Base-by-base conservation (phyloP, 2,329 filamentous ascomycete species). In the Plenodomus tracheiphilus region DNA sequence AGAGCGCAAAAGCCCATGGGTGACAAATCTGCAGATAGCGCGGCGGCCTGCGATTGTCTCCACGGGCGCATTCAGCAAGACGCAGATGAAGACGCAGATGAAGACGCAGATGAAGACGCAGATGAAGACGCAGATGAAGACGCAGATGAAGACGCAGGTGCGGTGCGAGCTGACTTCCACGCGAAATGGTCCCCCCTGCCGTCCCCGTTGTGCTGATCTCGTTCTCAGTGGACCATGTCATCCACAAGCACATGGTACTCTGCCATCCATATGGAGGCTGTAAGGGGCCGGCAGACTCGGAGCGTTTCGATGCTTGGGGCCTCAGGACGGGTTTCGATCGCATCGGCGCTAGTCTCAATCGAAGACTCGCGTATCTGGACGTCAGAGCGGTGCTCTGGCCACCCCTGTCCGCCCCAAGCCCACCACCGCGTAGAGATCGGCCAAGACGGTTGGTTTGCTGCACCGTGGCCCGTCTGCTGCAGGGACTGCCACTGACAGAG, bases 311-410 rank as follows among this genome's bases (percentile, higher is more conserved):
- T 42, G 20, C 43, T 37, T 39, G 35, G 39, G 32, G 28, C 21
- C 41, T 44, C 21, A 25, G 13, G n/a, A 45, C 17, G 28, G 37
- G 41, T 39, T 45, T 43, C 25, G 44, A 53, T 51, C 28, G 45
- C 47, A 58, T 56, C 53, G 53, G 25, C 7, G 45, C 55, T 56
- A 58, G 18, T 10, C 53, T 47, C 20, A 40, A 53, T 51, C 15
- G 28, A 16, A 16, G 2, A 6, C 34, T 58, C 55, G 55, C 55
- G 47, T 58, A 58, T 58, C 55, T 58, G 16, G 19, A 19, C 18
- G 22, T 38, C 37, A 13, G 13, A 11, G 17, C 3, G 19, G 13
- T 21, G 7, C 20, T 36, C 35, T 41, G 44, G 44, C 39, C 30
- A 2, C 39, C 30, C 52, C 49, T 49, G 52, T 41, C n/a, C n/a